These are phyloP conservation scores for Dothistroma pini DNA, from an alignment of 2,329 filamentous ascomycete species.

Conservation along the genomic window DNA sequence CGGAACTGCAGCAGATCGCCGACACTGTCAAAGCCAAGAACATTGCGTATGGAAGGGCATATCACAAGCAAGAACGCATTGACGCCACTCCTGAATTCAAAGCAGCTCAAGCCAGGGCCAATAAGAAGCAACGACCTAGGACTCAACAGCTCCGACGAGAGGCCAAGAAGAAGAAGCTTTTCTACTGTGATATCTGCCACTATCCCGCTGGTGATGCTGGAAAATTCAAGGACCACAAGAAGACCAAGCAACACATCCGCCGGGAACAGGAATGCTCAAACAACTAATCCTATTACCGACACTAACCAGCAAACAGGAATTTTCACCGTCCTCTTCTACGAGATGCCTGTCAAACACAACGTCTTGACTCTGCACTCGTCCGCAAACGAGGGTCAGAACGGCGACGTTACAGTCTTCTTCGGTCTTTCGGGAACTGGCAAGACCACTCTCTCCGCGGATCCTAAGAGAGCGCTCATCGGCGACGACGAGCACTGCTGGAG, in stretches of 20 bases:
- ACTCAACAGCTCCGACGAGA: constrained; percentile 4
- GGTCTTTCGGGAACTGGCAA: constrained; percentile 98
- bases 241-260: constrained; percentile 5
- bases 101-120: neutral
- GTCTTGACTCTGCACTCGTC: constrained; percentile 98
- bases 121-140: constrained; percentile 5
- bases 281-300: constrained; percentile 1
- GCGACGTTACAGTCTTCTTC: constrained; percentile 99
- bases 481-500: constrained; percentile 99
- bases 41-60: constrained; percentile 8
- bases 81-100: constrained; percentile 6
- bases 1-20: neutral
- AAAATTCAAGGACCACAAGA: constrained; percentile 8
- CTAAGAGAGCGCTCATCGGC: constrained; percentile 92
- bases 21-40: constrained; percentile 7
- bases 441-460: constrained; percentile 95
- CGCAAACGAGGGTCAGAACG: constrained; percentile 90
- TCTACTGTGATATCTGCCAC: constrained; percentile 7
- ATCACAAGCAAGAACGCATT: constrained; percentile 9
- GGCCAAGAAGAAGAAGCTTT: constrained; percentile 1
- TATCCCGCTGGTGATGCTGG: constrained; percentile 6
- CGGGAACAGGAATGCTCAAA: neutral
- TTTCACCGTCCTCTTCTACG: constrained; percentile 99
- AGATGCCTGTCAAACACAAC: constrained; percentile 99
- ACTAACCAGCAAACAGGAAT: constrained; percentile 54